Conservation (phyloP, 139 green algal genomes). For the Yamagishiella unicocca region DNA sequence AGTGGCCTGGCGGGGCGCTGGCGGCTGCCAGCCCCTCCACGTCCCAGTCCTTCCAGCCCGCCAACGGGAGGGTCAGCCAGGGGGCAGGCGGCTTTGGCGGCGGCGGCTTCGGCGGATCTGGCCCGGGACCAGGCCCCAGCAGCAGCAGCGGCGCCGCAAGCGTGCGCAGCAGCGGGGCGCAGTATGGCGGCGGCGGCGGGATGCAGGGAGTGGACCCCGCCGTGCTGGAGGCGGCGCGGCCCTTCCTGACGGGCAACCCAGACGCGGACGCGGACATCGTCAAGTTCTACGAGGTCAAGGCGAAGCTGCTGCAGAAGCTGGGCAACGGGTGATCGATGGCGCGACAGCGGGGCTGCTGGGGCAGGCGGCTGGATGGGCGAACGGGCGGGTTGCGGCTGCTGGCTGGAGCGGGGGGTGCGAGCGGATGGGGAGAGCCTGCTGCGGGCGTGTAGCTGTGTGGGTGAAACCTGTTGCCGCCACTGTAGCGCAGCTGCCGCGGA, state of each 20-base stretch:
- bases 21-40: neutral
- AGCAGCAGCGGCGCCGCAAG: neutral
- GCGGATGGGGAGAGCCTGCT: no score
- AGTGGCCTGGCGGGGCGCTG: neutral
- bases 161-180: neutral
- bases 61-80: neutral
- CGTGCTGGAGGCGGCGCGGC: constrained; percentile 72
- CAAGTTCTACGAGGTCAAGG: constrained; percentile 86
- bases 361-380: no score
- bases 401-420: no score
- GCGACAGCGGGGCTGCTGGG: neutral
- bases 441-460: no score
- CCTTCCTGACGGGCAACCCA: constrained; percentile 87
- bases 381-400: no score
- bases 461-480: no score
- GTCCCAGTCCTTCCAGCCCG: neutral
- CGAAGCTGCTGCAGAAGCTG: constrained; percentile 74
- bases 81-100: neutral
- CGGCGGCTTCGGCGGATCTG: neutral
- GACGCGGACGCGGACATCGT: constrained; percentile 90
- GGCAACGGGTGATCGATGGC: neutral
- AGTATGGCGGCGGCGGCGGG: neutral
- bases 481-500: no score
- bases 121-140: neutral
- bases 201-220: constrained; percentile 56